Evolutionary conservation across 495 filamentous ascomycete genomes (phyloP).

Genomic region (Annulohypoxylon nitens): DNA sequence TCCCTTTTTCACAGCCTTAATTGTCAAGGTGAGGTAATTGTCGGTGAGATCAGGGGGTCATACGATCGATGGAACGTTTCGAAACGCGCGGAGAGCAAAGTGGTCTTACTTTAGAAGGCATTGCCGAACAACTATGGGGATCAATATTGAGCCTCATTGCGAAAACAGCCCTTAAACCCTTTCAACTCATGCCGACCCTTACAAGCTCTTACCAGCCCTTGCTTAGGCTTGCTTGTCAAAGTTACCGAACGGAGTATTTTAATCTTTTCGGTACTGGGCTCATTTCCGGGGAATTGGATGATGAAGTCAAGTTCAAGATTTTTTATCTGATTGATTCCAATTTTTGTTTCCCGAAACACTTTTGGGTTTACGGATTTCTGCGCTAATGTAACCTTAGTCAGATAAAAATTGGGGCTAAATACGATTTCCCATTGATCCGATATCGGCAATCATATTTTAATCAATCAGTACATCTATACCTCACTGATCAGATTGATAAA

Average conservation of each 20-base stretch:
- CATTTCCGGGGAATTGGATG: constrained; percentile 43
- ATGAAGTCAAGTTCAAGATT: constrained; percentile 21
- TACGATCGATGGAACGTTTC: constrained; percentile 48
- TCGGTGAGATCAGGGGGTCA: constrained; percentile 38
- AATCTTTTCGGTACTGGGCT: constrained; percentile 31
- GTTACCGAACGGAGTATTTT: constrained; percentile 29
- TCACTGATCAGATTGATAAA: constrained; percentile 46
- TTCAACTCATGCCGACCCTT: neutral
- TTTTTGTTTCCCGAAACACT: constrained; percentile 19
- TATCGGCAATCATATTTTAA: constrained; percentile 15
- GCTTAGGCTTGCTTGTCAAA: neutral
- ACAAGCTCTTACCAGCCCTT: neutral
- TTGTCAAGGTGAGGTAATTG: constrained; percentile 26
- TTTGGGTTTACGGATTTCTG: neutral
- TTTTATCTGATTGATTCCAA: constrained; percentile 34
- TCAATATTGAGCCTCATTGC: constrained; percentile 35
- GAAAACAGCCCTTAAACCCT: constrained; percentile 1
- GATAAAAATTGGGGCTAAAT: neutral
- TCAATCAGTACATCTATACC: constrained; percentile 3
- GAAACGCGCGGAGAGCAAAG: constrained; percentile 25
- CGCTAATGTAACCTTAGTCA: constrained; percentile 15
- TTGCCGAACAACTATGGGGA: constrained; percentile 8
- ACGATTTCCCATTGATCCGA: constrained; percentile 16
- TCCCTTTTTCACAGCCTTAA: constrained; percentile 10
- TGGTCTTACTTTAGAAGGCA: constrained; percentile 25